A percentile compares a stretch with the other conserved stretches of the same genome.
Evolutionary conservation across 1,139 yeast genomes (phyloP).

Genomic region (Candida neerlandica): DNA sequence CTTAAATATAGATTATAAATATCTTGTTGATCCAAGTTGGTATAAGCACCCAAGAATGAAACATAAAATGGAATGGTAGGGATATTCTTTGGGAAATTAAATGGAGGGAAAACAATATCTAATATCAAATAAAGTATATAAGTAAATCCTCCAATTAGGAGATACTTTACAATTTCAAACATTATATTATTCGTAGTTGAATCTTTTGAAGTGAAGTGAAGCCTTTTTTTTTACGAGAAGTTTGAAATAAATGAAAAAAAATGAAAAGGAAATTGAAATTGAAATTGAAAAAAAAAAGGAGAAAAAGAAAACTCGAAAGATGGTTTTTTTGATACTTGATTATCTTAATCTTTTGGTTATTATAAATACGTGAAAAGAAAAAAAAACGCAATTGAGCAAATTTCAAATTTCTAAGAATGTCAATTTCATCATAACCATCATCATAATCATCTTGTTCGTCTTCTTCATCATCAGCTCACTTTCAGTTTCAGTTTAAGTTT

Average conservation of each 20-base stretch:
- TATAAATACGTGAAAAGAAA: not conserved
- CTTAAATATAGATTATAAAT: conserved; percentile 45
- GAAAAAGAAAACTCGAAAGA: not conserved
- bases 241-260: not conserved
- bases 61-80: conserved; percentile 68
- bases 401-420: not conserved
- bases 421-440: too few species aligned
- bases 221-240: not conserved
- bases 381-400: not conserved
- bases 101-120: conserved; percentile 31
- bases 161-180: conserved; percentile 9
- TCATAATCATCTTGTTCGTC: too few species aligned
- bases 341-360: not conserved
- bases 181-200: not conserved
- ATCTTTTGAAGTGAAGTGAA: too few species aligned
- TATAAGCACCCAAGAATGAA: conserved; percentile 49
- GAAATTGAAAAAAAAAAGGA: not conserved
- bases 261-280: not conserved
- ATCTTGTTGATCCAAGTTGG: conserved; percentile 51
- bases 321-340: not conserved
- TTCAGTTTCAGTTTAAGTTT: not conserved
- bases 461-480: too few species aligned
- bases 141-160: conserved; percentile 6
- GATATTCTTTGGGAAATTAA: conserved; percentile 40
- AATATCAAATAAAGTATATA: conserved; percentile 15